Conservation (phyloP, 192 early-diverging fungal species). For the Coemansia sp. region DNA sequence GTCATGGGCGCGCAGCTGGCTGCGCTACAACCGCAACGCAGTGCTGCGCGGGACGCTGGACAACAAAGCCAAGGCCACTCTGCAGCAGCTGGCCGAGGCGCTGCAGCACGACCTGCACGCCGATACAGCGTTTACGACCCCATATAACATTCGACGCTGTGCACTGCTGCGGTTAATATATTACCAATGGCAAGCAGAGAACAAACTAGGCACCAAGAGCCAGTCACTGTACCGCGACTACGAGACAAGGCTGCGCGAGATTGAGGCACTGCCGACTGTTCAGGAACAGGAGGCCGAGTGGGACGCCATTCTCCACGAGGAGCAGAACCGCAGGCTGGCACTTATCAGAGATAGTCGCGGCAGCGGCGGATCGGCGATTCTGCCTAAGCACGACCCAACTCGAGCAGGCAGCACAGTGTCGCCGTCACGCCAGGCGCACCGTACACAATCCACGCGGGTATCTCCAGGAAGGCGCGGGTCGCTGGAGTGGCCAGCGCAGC, state of each 20-base stretch:
- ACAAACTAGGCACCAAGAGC: constrained; percentile 51
- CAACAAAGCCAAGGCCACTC: constrained; percentile 28
- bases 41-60: constrained; percentile 44
- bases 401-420: constrained; percentile 6
- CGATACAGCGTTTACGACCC: constrained; percentile 28
- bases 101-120: constrained; percentile 51
- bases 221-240: constrained; percentile 51
- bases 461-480: not conserved
- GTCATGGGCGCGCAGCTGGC: constrained; percentile 56
- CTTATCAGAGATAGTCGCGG: constrained; percentile 35
- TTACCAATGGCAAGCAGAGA: constrained; percentile 42
- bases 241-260: constrained; percentile 40
- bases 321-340: constrained; percentile 27
- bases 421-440: constrained; percentile 6
- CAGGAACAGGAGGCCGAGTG: constrained; percentile 47
- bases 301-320: constrained; percentile 27
- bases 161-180: constrained; percentile 44
- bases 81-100: constrained; percentile 41
- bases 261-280: constrained; percentile 27
- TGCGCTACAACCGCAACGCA: constrained; percentile 51
- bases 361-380: constrained; percentile 14
- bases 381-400: constrained; percentile 12
- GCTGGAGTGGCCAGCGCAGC: constrained; percentile 3
- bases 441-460: not conserved
- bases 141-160: constrained; percentile 26